Evolutionary conservation across 2,329 filamentous ascomycete genomes (phyloP).

Genomic region (Colletotrichum ledebouriae): DNA sequence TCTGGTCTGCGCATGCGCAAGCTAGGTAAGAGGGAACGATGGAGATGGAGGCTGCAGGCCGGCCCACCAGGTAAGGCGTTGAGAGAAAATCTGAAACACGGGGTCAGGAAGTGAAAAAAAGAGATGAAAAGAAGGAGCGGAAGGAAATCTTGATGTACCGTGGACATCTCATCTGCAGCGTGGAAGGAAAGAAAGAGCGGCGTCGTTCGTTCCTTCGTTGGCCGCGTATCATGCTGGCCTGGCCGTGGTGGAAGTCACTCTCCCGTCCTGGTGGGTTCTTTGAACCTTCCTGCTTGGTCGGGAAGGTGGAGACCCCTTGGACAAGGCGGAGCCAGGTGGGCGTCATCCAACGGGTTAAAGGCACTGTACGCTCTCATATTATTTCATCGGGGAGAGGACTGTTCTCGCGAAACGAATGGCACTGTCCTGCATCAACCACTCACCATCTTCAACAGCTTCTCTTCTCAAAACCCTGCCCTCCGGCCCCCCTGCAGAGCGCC

Average conservation of each 20-base stretch:
- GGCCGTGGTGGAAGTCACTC: neutral
- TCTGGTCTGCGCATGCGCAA: too few species aligned
- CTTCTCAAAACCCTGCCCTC: slow-evolving; percentile 17
- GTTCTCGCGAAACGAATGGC: neutral
- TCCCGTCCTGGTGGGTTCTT: neutral
- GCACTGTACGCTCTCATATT: neutral
- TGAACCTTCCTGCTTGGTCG: neutral
- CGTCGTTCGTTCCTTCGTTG: neutral
- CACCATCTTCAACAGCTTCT: slow-evolving; percentile 36
- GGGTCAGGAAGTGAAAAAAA: slow-evolving; percentile 17
- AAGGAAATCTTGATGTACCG: neutral
- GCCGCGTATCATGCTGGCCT: too few species aligned
- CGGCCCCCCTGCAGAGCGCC: slow-evolving; percentile 42
- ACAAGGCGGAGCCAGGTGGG: slow-evolving; percentile 4
- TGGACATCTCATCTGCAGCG: neutral
- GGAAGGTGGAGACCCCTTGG: slow-evolving; percentile 13
- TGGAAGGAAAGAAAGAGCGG: neutral
- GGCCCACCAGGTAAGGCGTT: slow-evolving; percentile 25
- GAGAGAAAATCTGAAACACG: slow-evolving; percentile 38
- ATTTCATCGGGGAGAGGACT: neutral
- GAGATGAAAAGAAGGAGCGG: neutral
- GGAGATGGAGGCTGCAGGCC: slow-evolving; percentile 9
- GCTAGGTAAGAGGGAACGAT: neutral
- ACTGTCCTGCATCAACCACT: slow-evolving; percentile 28
- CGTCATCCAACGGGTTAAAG: neutral